Evolutionary conservation across 169 alveolate genomes (phyloP).

Genomic region (Eimeria maxima): DNA sequence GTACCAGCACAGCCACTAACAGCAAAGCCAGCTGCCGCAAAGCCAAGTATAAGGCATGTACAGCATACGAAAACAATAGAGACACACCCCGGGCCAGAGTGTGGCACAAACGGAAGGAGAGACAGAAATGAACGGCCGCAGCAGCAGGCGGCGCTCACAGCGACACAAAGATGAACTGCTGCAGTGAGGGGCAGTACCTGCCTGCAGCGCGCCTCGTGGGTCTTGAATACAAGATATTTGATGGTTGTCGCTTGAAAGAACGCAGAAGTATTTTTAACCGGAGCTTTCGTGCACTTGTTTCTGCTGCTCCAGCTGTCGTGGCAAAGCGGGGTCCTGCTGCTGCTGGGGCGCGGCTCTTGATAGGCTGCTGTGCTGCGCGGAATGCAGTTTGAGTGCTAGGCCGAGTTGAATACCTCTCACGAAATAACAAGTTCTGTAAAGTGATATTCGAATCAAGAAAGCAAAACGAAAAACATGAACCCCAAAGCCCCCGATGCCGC

Average conservation of each 20-base stretch:
- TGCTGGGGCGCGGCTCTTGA: slow-evolving; percentile 60
- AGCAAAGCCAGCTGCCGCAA: not conserved
- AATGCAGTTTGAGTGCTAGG: slow-evolving; percentile 10
- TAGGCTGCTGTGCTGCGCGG: slow-evolving; percentile 58
- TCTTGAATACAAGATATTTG: not conserved
- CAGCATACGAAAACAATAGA: not conserved
- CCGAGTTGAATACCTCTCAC: slow-evolving; percentile 17
- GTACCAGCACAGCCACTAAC: not conserved
- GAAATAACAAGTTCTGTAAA: not conserved
- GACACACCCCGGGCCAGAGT: not conserved
- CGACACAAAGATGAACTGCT: slow-evolving; percentile 21
- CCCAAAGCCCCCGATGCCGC: slow-evolving; percentile 77
- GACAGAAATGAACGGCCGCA: not conserved
- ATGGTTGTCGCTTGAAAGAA: not conserved
- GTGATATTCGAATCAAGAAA: not conserved
- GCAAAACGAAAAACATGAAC: slow-evolving; percentile 13
- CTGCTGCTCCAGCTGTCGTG: slow-evolving; percentile 53
- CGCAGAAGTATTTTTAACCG: not conserved
- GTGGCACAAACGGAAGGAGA: not conserved
- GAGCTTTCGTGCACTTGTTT: slow-evolving; percentile 43
- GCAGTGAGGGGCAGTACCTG: slow-evolving; percentile 62
- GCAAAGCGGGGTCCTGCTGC: slow-evolving; percentile 65
- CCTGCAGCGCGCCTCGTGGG: slow-evolving; percentile 19
- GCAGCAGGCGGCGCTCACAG: not conserved
- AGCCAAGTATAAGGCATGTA: not conserved